Percentiles rank a stretch among this genome's conserved stretches.
Evolutionary conservation across 2,329 filamentous ascomycete genomes (phyloP).

Genomic region (Proliferodiscus dingleyae): DNA sequence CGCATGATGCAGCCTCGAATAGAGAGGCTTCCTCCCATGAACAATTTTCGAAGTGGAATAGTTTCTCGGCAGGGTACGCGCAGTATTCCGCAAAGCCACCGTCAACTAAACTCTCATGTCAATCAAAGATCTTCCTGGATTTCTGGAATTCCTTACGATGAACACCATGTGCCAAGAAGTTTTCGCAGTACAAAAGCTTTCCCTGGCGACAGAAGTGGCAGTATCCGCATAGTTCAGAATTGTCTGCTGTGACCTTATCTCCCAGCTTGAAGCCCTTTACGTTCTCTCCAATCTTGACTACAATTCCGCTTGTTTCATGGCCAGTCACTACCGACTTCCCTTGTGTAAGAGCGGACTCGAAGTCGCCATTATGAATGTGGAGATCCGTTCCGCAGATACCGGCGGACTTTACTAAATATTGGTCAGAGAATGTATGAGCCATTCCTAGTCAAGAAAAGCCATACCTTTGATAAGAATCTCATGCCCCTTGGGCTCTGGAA

Average conservation of each 20-base stretch:
- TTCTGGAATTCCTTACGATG: conserved; percentile 10
- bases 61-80: conserved; percentile 16
- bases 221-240: conserved; percentile 16
- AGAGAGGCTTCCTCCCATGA: conserved; percentile 16
- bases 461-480: conserved; percentile 15
- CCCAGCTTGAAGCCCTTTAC: conserved; percentile 17
- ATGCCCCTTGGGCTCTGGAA: conserved; percentile 14
- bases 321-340: conserved; percentile 15
- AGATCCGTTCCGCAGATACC: conserved; percentile 18
- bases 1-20: conserved; percentile 16
- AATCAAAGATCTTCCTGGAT: not conserved
- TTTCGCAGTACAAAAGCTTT: conserved; percentile 17
- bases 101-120: conserved; percentile 6
- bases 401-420: conserved; percentile 10
- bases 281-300: conserved; percentile 17
- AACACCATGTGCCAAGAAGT: conserved; percentile 17
- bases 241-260: conserved; percentile 18
- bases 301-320: conserved; percentile 17
- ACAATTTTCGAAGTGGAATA: conserved; percentile 16
- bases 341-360: conserved; percentile 14
- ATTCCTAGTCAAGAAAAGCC: not conserved
- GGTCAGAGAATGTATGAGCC: not conserved
- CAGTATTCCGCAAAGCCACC: conserved; percentile 16
- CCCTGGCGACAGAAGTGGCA: conserved; percentile 19
- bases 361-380: conserved; percentile 17